Percentiles rank a stretch among this genome's conserved stretches.
Conservation (phyloP, 306 rosid species). For the Rosa multiflora region DNA sequence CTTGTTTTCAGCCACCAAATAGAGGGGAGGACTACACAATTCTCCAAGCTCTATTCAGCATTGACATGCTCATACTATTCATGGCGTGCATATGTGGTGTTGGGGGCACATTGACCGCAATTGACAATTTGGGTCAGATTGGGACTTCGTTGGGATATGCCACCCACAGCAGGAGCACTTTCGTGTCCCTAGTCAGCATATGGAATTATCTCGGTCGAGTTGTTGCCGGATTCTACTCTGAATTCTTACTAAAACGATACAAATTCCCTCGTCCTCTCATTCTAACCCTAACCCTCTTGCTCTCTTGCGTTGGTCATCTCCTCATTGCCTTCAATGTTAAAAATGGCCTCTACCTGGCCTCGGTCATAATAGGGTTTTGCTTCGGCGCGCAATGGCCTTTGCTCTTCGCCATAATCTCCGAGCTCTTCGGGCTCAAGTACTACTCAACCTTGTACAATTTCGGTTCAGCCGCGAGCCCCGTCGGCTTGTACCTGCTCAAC, state of each 20-base stretch:
- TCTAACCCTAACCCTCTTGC: conserved; percentile 41
- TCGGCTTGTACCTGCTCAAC: conserved; percentile 43
- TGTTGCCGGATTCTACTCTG: conserved; percentile 45
- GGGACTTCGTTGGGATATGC: conserved; percentile 39
- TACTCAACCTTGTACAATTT: conserved; percentile 78
- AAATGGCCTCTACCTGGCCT: conserved; percentile 49
- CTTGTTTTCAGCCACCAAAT: conserved; percentile 37
- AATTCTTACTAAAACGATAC: conserved; percentile 34
- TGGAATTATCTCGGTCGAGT: conserved; percentile 65
- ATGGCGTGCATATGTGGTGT: conserved; percentile 47
- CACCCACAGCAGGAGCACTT: conserved; percentile 37
- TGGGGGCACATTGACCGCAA: conserved; percentile 54
- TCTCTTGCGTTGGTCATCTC: conserved; percentile 54
- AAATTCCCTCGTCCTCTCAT: conserved; percentile 51
- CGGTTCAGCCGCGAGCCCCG: conserved; percentile 69
- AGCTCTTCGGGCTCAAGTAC: conserved; percentile 73
- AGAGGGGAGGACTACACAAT: conserved; percentile 62
- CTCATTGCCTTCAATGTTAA: conserved; percentile 47
- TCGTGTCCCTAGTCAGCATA: conserved; percentile 52
- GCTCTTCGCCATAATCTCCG: conserved; percentile 78
- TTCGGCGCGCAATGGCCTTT: conserved; percentile 90
- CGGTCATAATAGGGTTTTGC: conserved; percentile 62
- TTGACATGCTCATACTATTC: conserved; percentile 51
- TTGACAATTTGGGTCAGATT: conserved; percentile 55
- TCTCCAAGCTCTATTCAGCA: conserved; percentile 54